Conservation (phyloP, 1,284 basidiomycete species). For the Rugosomyces carneus region DNA sequence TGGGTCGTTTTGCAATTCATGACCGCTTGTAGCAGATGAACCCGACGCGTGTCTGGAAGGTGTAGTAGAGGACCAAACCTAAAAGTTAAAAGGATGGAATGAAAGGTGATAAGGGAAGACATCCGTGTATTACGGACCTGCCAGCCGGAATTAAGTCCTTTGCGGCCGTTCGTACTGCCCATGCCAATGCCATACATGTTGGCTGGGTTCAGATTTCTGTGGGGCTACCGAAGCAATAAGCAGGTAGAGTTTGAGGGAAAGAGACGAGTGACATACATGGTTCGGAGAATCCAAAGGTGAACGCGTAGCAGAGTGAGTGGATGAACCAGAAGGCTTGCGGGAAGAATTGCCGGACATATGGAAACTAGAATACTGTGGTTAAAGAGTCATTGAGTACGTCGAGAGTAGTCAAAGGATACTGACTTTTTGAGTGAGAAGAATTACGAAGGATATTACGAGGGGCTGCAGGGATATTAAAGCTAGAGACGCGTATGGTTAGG, state of each 20-base stretch:
- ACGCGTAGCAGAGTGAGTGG: conserved; percentile 53
- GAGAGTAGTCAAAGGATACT: conserved; percentile 8
- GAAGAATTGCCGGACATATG: conserved; percentile 52
- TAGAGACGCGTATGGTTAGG: too few relatives aligned
- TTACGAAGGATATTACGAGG: conserved; percentile 14
- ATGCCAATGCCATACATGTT: conserved; percentile 53
- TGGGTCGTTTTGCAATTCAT: conserved; percentile 43
- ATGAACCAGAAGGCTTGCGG: conserved; percentile 63
- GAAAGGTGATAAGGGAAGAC: conserved; percentile 12
- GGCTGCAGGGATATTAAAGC: conserved; percentile 21
- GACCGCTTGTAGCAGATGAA: conserved; percentile 50
- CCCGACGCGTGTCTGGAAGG: conserved; percentile 56
- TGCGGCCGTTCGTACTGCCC: conserved; percentile 40
- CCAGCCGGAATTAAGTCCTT: conserved; percentile 60
- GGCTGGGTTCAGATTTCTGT: conserved; percentile 40
- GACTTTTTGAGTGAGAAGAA: conserved; percentile 9
- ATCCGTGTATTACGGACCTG: conserved; percentile 42
- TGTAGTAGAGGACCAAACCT: conserved; percentile 57
- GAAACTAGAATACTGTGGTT: conserved; percentile 22
- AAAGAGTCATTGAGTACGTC: conserved; percentile 1
- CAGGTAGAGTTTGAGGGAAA: conserved; percentile 11
- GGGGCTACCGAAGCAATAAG: conserved; percentile 25
- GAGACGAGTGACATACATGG: conserved; percentile 36
- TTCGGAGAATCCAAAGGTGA: conserved; percentile 54
- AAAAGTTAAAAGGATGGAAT: conserved; percentile 1